phyloP scores from a whole-genome alignment of 2,329 filamentous ascomycete genomes.

The Microsporum ferrugineum region DNA sequence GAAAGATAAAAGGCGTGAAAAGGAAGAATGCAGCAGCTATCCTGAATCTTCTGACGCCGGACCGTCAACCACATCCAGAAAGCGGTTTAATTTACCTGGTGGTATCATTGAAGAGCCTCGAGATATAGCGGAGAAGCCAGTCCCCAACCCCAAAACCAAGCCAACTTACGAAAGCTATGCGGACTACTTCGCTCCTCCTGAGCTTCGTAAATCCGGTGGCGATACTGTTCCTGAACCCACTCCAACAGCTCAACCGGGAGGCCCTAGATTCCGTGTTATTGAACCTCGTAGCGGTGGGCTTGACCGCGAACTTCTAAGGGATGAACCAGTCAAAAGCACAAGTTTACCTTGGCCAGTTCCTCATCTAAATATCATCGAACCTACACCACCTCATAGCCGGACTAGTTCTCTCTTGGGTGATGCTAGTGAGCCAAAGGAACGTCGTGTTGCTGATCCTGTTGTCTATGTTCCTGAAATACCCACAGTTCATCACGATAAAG shows the following conservation, averaged over 20 bases:
- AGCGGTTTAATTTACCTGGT: background rate
- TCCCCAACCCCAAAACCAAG: constrained; percentile 21
- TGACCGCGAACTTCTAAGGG: constrained; percentile 2
- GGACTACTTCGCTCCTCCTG: constrained; percentile 33
- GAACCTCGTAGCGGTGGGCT: background rate
- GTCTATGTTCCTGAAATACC: background rate
- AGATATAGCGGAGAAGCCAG: constrained; percentile 17
- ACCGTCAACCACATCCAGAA: background rate
- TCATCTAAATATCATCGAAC: constrained; percentile 45
- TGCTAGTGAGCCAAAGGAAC: constrained; percentile 1
- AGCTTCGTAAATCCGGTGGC: constrained; percentile 24
- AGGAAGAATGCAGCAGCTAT: constrained; percentile 22
- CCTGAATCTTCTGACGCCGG: constrained; percentile 15
- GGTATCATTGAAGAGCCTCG: background rate
- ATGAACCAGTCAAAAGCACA: background rate
- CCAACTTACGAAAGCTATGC: constrained; percentile 34
- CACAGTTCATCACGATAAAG: constrained; percentile 4
- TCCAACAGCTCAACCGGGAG: background rate
- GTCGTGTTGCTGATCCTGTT: background rate
- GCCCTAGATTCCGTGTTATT: background rate
- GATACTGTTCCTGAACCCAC: constrained; percentile 24
- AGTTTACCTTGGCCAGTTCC: constrained; percentile 39
- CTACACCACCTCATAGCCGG: constrained; percentile 45
- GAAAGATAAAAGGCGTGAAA: background rate
- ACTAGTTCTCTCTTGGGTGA: constrained; percentile 28